Evolutionary conservation across 139 green algal genomes (phyloP), one percentile per base, ranked within the genome.

Genomic region (Asterochloris erici): DNA sequence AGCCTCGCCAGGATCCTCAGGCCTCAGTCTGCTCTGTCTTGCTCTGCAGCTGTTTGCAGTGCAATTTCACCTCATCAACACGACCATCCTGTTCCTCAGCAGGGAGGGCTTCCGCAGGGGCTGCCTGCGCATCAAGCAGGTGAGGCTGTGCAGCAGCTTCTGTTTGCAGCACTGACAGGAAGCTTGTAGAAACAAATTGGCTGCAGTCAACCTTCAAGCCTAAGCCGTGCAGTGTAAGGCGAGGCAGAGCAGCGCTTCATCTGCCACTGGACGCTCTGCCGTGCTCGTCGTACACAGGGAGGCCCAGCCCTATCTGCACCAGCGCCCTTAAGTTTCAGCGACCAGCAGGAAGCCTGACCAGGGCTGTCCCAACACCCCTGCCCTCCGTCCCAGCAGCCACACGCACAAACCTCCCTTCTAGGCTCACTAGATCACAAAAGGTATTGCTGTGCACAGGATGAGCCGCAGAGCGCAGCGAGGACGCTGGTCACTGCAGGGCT

Each of bases 61-160:
- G 1, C 95, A 98, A 85, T 98, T 98, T 81, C 95, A 98, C 77
- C 88, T 98, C 1, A 88, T 98, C 74, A 98, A 94, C 74, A 96
- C 95, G 64, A 92, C 89, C 47, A 96, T 98, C 70, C 83, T 98
- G 24, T 91, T 96, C 69, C 83, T 98, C 0, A 96, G 91, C 77
- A 86, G 95, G 4, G 95, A 98, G 73, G 95, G 95, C 47, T 92
- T 98, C 38, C 87, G 95, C 0, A 78, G 95, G 12, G 95, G 91
- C 11, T 97, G 95, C 78, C 83, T 97, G 64, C 88, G 94, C 14
- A 82, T 93, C 16, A 77, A 86, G 26, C 66, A 88, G 78, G 79
- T 75, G 47, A n/a, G 24, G 21, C 77, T 24, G 54, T 79, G 9
- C 21, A 11, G 14, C 61, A 80, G 23, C 26, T 87, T 60, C 66